Base-by-base conservation (phyloP, 129 eudicot genomes). In the Cynara cardunculus region DNA sequence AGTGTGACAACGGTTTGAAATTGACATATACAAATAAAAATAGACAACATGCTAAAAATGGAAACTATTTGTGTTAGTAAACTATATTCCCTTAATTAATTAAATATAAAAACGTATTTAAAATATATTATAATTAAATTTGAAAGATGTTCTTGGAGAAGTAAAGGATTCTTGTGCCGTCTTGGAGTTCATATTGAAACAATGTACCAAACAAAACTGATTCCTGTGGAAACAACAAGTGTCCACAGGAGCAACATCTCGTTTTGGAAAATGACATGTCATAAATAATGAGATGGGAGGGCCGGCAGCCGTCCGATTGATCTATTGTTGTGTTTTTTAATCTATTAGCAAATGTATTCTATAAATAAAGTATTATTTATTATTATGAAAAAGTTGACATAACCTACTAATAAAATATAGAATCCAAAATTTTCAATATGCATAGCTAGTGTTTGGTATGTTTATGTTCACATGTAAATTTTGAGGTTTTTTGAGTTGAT, bases 251-350 rank as follows among this genome's bases (percentile, higher is more conserved):
- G 49, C 76, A 76, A 82, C 77, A 75, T 76, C 81, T 82, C 76
- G 69, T 75, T 53, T 53, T 46, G 0, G 39, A 32, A n/a, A 37
- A 19, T n/a, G 77, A 76, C 73, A 70, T 56, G 25, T 4, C 27
- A 82, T 72, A 13, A 64, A 27, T 82, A 24, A 31, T 28, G 13
- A 30, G n/a, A 72, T 37, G 71, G 1, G 49, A 82, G 27, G 77
- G 85, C 71, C 81, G 81, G 81, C 85, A 82, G 85, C 81, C 81
- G 81, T 35, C 76, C n/a, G 66, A 22, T 22, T 19, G 27, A 21
- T n/a, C n/a, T 62, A 8, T 62, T 10, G 11, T 62, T 62, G 68
- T 19, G 1, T 5, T 62, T 61, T 62, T n/a, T 62, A 14, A 16
- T 53, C 18, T 53, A 14, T 53, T 53, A 16, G 11, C 16, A 53